phyloP scores from a whole-genome alignment of 225 moss, liverwort and hornwort genomes.

The Physcomitrellopsis africana region DNA sequence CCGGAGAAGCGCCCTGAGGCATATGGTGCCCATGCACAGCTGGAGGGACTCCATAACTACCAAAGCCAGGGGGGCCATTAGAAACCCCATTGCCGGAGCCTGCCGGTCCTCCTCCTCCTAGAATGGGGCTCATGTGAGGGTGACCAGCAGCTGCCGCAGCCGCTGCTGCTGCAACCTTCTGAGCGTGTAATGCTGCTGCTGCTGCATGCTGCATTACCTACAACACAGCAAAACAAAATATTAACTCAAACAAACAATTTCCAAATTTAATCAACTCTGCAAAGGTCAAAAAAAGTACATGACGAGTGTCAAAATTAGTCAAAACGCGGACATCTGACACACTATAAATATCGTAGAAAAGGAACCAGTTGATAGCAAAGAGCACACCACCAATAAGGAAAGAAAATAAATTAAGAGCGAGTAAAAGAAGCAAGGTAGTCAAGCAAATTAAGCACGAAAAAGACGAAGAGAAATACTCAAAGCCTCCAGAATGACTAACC shows the following conservation, averaged over 20 bases:
- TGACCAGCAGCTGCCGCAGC: constrained; percentile 73
- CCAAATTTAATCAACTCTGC: neutral
- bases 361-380: neutral
- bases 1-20: constrained; percentile 77
- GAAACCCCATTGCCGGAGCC: constrained; percentile 70
- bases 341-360: neutral
- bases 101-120: constrained; percentile 69
- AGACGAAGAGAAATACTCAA: neutral
- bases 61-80: constrained; percentile 89
- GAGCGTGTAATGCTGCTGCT: constrained; percentile 59
- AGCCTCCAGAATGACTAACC: constrained; percentile 44
- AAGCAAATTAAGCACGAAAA: neutral
- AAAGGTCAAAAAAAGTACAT: neutral
- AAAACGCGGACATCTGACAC: constrained; percentile 13
- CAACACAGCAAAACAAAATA: constrained; percentile 27
- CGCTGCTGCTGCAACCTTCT: constrained; percentile 64
- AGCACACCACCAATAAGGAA: neutral
- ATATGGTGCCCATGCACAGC: constrained; percentile 86
- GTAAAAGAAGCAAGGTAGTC: constrained; percentile 21
- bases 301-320: constrained; percentile 7
- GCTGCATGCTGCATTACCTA: constrained; percentile 87
- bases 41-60: constrained; percentile 82
- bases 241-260: neutral
- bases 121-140: constrained; percentile 73
- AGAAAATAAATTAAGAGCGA: constrained; percentile 14